phyloP scores from a whole-genome alignment of 371 early-diverging fungal species.

The Zancudomyces culisetae region DNA sequence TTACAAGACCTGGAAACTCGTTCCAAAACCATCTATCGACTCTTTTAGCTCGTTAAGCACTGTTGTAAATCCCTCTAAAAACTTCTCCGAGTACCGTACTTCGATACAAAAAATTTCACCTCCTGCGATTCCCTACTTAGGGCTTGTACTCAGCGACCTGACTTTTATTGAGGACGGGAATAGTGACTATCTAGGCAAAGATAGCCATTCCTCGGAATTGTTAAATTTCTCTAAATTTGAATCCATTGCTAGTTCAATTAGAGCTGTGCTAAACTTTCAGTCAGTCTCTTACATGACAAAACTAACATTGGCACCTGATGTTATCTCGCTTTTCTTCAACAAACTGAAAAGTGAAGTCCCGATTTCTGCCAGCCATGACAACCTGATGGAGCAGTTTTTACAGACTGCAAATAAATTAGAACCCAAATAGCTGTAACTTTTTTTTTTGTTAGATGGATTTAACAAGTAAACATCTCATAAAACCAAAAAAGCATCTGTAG shows the following conservation, averaged over 20 bases:
- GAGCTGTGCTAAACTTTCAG: conserved; percentile 86
- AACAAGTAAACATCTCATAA: too few species aligned
- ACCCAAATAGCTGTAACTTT: too few species aligned
- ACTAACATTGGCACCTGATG: conserved; percentile 50
- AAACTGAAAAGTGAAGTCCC: conserved; percentile 33
- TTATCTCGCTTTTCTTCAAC: conserved; percentile 53
- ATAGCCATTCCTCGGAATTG: conserved; percentile 33
- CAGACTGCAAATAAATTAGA: conserved; percentile 58
- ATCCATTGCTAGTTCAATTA: conserved; percentile 72
- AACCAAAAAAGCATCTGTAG: too few species aligned
- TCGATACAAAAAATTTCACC: conserved; percentile 68
- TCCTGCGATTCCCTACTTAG: conserved; percentile 84
- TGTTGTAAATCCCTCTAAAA: conserved; percentile 60
- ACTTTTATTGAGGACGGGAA: conserved; percentile 90
- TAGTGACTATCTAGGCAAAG: conserved; percentile 48
- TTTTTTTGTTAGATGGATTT: too few species aligned
- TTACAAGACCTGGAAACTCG: conserved; percentile 68
- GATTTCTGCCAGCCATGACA: conserved; percentile 37
- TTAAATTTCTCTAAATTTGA: conserved; percentile 86
- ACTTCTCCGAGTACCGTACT: conserved; percentile 71
- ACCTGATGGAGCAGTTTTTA: conserved; percentile 38
- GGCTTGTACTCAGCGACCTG: conserved; percentile 72
- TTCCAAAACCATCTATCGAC: conserved; percentile 22
- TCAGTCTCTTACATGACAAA: conserved; percentile 61
- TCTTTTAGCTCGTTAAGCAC: conserved; percentile 35